Conservation (phyloP, 2,329 filamentous ascomycete species). For the Botryotinia narcissicola region DNA sequence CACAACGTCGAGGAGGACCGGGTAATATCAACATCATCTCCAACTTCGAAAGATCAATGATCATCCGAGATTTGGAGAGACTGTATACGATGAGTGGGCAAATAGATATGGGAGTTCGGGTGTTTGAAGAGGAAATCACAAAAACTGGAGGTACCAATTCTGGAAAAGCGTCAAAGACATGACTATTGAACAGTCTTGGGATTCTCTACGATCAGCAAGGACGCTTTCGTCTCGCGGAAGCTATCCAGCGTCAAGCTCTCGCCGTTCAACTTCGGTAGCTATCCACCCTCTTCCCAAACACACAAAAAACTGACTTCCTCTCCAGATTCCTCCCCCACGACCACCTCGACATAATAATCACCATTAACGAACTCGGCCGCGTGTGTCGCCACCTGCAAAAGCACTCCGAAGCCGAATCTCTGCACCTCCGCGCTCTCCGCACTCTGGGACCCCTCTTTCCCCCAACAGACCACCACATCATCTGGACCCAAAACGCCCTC, state of each 20-base stretch:
- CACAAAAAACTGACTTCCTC: neutral
- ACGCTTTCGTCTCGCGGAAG: conserved; percentile 14
- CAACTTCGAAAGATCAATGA: conserved; percentile 19
- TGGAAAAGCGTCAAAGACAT: conserved; percentile 17
- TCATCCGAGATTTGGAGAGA: conserved; percentile 17
- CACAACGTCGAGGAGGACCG: conserved; percentile 9
- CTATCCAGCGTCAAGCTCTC: conserved; percentile 19
- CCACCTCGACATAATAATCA: conserved; percentile 19
- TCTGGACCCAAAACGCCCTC: conserved; percentile 18
- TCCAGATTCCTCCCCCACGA: conserved; percentile 11
- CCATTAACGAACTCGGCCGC: conserved; percentile 20
- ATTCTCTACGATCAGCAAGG: conserved; percentile 22
- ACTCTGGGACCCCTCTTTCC: conserved; percentile 11
- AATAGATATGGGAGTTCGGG: conserved; percentile 14
- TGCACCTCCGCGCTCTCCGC: conserved; percentile 3
- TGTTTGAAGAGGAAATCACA: conserved; percentile 19
- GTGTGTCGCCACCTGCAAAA: conserved; percentile 16
- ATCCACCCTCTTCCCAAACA: neutral
- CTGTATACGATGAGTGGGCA: conserved; percentile 19
- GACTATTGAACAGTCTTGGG: conserved; percentile 17
- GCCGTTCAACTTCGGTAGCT: conserved; percentile 18
- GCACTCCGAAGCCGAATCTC: conserved; percentile 15
- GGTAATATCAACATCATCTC: conserved; percentile 13
- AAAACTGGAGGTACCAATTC: conserved; percentile 19
- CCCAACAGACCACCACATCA: conserved; percentile 15